These are phyloP conservation scores for Bacidia gigantensis DNA, from an alignment of 495 filamentous ascomycete species.

Conservation along the genomic window DNA sequence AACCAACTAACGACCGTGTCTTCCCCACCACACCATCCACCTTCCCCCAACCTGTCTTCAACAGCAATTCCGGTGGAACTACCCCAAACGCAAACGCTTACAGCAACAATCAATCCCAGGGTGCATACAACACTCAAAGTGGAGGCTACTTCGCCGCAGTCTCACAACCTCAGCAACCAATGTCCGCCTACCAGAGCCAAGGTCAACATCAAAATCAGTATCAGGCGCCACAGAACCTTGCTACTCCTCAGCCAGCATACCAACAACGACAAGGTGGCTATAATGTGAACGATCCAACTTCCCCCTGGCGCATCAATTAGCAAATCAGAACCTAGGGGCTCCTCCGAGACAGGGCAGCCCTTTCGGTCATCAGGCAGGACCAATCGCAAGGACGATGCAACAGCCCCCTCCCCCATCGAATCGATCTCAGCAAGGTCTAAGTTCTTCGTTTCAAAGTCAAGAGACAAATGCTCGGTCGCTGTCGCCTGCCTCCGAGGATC, in stretches of 20 bases:
- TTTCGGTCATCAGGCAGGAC: constrained; percentile 56
- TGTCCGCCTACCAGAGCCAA: constrained; percentile 32
- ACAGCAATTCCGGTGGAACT: constrained; percentile 32
- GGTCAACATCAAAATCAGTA: constrained; percentile 50
- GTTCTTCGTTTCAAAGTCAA: constrained; percentile 49
- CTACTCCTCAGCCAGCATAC: constrained; percentile 18
- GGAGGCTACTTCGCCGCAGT: constrained; percentile 57
- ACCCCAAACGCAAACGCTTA: constrained; percentile 30
- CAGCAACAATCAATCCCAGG: constrained; percentile 29
- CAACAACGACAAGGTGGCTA: constrained; percentile 28
- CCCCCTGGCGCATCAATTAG: constrained; percentile 87
- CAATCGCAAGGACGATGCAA: constrained; percentile 54
- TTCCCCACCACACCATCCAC: constrained; percentile 96
- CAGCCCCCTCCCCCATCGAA: constrained; percentile 37
- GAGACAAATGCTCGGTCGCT: constrained; percentile 16
- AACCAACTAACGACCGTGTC: constrained; percentile 55
- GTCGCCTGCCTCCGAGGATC: constrained; percentile 35
- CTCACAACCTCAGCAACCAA: constrained; percentile 32
- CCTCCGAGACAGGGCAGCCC: constrained; percentile 47
- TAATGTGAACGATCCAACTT: constrained; percentile 44
- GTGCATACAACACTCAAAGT: constrained; percentile 35
- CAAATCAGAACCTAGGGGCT: constrained; percentile 83
- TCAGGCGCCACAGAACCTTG: constrained; percentile 21
- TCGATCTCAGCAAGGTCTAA: constrained; percentile 29
- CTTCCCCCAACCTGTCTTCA: constrained; percentile 81